phyloP scores from a whole-genome alignment of 345 rosid genomes.

The Isatis tinctoria region DNA sequence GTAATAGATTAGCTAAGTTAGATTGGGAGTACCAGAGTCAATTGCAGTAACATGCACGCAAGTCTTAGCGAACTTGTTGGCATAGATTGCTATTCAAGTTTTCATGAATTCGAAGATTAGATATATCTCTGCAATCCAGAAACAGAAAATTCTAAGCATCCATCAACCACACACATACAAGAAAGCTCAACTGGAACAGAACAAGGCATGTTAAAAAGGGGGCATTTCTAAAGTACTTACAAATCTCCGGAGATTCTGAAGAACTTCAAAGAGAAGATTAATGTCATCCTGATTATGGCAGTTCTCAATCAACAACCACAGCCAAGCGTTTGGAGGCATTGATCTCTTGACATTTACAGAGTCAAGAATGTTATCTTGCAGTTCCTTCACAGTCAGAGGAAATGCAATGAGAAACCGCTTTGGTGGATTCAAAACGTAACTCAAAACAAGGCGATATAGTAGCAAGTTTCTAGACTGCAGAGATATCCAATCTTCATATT shows the following conservation, averaged over 20 bases:
- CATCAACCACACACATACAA: background rate
- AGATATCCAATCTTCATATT: too few relatives aligned
- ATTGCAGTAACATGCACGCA: constrained; percentile 70
- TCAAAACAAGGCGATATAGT: background rate
- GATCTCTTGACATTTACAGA: constrained; percentile 60
- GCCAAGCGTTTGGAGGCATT: constrained; percentile 81
- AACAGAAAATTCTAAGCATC: background rate
- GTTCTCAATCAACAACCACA: constrained; percentile 68
- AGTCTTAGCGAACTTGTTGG: constrained; percentile 72
- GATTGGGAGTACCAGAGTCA: constrained; percentile 55
- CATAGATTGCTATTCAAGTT: constrained; percentile 81
- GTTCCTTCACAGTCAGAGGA: constrained; percentile 55
- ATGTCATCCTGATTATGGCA: constrained; percentile 67
- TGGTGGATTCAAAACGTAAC: background rate
- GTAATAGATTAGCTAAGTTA: background rate
- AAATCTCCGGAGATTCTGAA: constrained; percentile 70
- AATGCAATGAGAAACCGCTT: constrained; percentile 1
- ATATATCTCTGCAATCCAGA: constrained; percentile 62
- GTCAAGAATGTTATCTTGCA: constrained; percentile 51
- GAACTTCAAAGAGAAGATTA: constrained; percentile 56
- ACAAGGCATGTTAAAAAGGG: background rate
- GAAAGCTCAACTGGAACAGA: background rate
- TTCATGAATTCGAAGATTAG: constrained; percentile 73
- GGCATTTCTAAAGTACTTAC: constrained; percentile 39
- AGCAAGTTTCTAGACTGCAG: background rate